Evolutionary conservation across 2,329 filamentous ascomycete genomes (phyloP), one percentile per base, ranked within the genome.

Genomic region (Pseudonectria buxi): DNA sequence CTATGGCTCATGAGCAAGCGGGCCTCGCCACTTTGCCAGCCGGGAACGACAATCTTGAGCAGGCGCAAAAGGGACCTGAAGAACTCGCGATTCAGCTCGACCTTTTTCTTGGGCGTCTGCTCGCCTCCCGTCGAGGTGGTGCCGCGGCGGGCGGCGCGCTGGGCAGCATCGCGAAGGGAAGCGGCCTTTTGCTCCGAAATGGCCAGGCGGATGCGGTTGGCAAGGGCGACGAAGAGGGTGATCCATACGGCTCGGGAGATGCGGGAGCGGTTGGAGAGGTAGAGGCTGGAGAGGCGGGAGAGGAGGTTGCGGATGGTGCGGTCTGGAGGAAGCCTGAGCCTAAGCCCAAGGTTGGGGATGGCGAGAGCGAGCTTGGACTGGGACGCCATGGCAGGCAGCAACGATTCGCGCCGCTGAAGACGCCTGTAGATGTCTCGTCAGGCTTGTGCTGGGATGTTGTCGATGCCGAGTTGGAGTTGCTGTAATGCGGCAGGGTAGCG

Each of bases 141-240:
- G 54, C 56, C 78, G 61, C 58, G 55, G 53, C 61, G 63, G 24
- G 64, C 59, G 24, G 59, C 58, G 45, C 71, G 67, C 50, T 70
- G 64, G 47, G 78, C 75, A 6, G 78, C 76, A 40, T 85, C 80
- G 43, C 82, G 77, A 34, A 69, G 69, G 2, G 84, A 83, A 3
- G 87, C 86, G 12, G 86, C 85, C 61, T 94, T 95, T 61, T 96
- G 92, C 59, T 95, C 89, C 40, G 84, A 81, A 55, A 96, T 83
- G 51, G 90, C 89, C 74, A 87, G 81, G 51, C 89, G 87, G 36
- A 96, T 81, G 52, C 92, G 87, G 61, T 94, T 89, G 41, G 82
- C 71, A 41, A 95, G 77, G 31, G 86, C 80, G 48, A 90, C 67
- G 50, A 90, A 78, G 49, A 95, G 74, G 18, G 86, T 81, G 43